These are phyloP conservation scores for Chenopodium berlandieri DNA, from an alignment of 148 eudicot genomes.

Conservation along the genomic window DNA sequence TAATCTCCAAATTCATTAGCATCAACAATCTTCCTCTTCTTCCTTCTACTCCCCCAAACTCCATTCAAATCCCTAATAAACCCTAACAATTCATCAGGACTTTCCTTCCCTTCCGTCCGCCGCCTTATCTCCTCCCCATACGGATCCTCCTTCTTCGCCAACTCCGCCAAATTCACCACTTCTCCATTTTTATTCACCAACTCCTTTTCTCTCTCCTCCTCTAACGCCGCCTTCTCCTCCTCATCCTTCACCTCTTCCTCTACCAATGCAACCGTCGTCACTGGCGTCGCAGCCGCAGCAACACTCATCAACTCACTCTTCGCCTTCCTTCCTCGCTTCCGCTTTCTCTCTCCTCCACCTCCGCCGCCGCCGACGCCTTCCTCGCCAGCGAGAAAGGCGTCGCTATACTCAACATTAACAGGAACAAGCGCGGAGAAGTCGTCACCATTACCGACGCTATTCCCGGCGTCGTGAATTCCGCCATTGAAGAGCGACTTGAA, in stretches of 20 bases:
- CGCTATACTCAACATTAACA: conserved; percentile 34
- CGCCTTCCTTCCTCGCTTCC: conserved; percentile 56
- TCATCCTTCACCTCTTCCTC: conserved; percentile 29
- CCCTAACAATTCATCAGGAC: conserved; percentile 67
- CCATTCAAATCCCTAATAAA: conserved; percentile 64
- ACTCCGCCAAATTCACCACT: conserved; percentile 51
- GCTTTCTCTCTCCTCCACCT: conserved; percentile 27
- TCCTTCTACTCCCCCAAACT: conserved; percentile 90
- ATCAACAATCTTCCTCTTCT: conserved; percentile 79
- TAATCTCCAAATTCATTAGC: conserved; percentile 66
- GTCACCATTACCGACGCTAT: too few species aligned
- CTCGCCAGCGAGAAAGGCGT: conserved; percentile 11
- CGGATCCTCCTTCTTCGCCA: conserved; percentile 61
- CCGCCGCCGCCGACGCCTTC: background rate
- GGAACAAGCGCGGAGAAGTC: conserved; percentile 35
- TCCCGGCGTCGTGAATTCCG: background rate
- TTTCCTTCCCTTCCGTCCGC: conserved; percentile 51
- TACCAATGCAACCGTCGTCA: conserved; percentile 18
- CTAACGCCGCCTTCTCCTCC: conserved; percentile 25
- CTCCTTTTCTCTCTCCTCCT: conserved; percentile 53
- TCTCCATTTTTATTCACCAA: conserved; percentile 57
- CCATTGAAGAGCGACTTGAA: conserved; percentile 48
- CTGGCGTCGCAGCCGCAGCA: background rate
- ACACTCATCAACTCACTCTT: background rate
- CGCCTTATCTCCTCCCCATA: conserved; percentile 46